These are phyloP conservation scores for Argentina anserina DNA, from an alignment of 306 rosid genomes.

Conservation along the genomic window DNA sequence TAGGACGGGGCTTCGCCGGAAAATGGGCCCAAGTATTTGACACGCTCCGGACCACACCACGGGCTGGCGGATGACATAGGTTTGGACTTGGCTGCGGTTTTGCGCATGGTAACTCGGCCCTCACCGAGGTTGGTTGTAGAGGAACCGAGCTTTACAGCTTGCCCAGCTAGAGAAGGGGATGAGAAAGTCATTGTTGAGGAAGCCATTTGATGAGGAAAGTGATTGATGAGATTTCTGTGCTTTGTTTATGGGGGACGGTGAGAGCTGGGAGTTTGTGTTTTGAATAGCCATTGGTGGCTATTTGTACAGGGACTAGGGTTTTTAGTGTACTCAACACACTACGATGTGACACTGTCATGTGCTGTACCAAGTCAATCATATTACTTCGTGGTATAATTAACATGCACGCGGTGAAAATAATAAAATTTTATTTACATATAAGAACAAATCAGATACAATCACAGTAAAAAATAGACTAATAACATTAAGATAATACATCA, in stretches of 20 bases:
- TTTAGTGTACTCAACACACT: too few species aligned
- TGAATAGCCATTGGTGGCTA: not conserved
- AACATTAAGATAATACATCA: too few species aligned
- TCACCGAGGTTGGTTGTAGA: constrained; percentile 21
- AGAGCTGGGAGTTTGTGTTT: not conserved
- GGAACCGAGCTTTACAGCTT: constrained; percentile 23
- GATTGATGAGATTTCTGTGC: not conserved
- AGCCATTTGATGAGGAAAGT: constrained; percentile 15
- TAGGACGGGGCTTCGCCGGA: constrained; percentile 29
- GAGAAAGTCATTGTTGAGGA: constrained; percentile 33
- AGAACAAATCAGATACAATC: too few species aligned
- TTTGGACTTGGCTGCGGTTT: constrained; percentile 17
- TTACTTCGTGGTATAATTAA: too few species aligned
- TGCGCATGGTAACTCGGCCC: constrained; percentile 27
- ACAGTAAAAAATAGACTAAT: too few species aligned
- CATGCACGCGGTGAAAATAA: too few species aligned
- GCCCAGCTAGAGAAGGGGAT: constrained; percentile 33
- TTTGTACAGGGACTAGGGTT: not conserved
- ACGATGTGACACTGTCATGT: too few species aligned
- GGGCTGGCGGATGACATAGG: constrained; percentile 22
- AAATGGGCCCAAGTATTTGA: constrained; percentile 39
- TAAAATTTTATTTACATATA: too few species aligned
- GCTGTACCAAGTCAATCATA: too few species aligned
- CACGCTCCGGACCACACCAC: constrained; percentile 30
- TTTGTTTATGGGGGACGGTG: not conserved